Evolutionary conservation across 352 stramenopile genomes (phyloP), one percentile per base, ranked within the genome.

Genomic region (Phytophthora quininea): DNA sequence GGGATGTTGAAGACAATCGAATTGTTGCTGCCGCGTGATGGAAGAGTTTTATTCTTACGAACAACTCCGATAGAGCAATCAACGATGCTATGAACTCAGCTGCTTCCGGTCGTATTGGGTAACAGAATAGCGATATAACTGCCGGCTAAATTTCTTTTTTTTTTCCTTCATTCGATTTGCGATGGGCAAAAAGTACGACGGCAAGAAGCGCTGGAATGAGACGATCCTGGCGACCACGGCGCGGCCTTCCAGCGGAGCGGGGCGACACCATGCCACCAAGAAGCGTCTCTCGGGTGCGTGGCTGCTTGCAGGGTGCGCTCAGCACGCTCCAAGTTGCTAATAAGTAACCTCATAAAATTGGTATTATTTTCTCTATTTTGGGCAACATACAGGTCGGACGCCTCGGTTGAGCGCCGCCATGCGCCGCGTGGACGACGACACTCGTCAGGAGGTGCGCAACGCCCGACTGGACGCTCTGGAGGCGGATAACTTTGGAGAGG

Each of bases 391-490:
- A 94, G 87, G 85, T 0, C 86, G 88, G 45, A 90, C 80, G 54
- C 71, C 88, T 31, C 90, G 85, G 58, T 72, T 96, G 68, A 95
- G 87, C 65, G 87, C 89, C 40, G 86, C 84, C 48, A 96, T 96
- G 88, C 78, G 79, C 59, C 80, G 73, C 46, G 88, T 96, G 38
- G 88, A 96, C 64, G 84, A 92, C 35, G 86, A 92, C 54, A 96
- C 88, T n/a, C 77, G 88, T 6, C 76, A 75, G 56, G 76, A 92
- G 63, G 91, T 96, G 30, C 90, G 84, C 31, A 93, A 96, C 50
- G 90, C 89, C 37, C 86, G 91, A 4, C 51, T 97, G 42, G 91
- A 97, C 46, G 88, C 91, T 27, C 71, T 97, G 6, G 91, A 97
- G 74, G 90, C 88, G 5, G 90, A 97, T 61, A 96, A 97, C 71